A percentile compares a stretch with the other conserved stretches of the same genome.
Conservation (phyloP, 2,329 filamentous ascomycete genomes). For the Alternaria solani region DNA sequence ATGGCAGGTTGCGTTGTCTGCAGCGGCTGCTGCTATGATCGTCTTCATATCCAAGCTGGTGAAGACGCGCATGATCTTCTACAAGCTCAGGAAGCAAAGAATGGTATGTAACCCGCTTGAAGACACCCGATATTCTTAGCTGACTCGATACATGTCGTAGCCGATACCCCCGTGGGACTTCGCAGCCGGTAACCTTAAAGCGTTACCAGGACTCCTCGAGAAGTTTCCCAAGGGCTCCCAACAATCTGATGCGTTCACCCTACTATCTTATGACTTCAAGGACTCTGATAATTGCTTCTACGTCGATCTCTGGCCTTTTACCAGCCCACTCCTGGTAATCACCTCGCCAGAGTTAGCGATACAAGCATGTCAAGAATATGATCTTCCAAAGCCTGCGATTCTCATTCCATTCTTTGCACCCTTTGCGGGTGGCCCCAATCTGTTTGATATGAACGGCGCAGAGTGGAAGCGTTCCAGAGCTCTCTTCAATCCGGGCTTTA, state of each 20-base stretch:
- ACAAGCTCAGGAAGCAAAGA: slow-evolving; percentile 18
- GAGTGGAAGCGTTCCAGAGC: slow-evolving; percentile 40
- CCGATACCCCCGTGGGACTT: slow-evolving; percentile 25
- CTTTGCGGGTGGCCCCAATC: slow-evolving; percentile 20
- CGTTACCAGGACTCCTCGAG: slow-evolving; percentile 6
- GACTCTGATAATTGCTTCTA: slow-evolving; percentile 13
- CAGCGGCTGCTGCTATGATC: neutral
- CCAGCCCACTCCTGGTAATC: slow-evolving; percentile 21
- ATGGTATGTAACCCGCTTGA: slow-evolving; percentile 2
- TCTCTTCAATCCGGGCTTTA: slow-evolving; percentile 29
- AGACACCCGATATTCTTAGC: too few species aligned
- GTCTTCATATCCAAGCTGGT: slow-evolving; percentile 13
- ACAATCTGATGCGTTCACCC: slow-evolving; percentile 15
- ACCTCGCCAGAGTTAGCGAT: slow-evolving; percentile 10
- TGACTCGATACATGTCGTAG: neutral
- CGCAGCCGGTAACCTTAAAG: slow-evolving; percentile 16
- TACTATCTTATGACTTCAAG: slow-evolving; percentile 13
- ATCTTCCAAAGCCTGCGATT: slow-evolving; percentile 18
- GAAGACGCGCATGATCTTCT: slow-evolving; percentile 18
- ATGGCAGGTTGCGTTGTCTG: slow-evolving; percentile 11
- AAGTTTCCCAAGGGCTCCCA: slow-evolving; percentile 19
- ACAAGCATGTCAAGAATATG: slow-evolving; percentile 10
- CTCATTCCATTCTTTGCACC: slow-evolving; percentile 17
- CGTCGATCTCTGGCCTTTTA: slow-evolving; percentile 31
- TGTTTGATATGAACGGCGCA: slow-evolving; percentile 23